Evolutionary conservation across 805 yeast species (phyloP).

Genomic region (Schwanniomyces sp.): DNA sequence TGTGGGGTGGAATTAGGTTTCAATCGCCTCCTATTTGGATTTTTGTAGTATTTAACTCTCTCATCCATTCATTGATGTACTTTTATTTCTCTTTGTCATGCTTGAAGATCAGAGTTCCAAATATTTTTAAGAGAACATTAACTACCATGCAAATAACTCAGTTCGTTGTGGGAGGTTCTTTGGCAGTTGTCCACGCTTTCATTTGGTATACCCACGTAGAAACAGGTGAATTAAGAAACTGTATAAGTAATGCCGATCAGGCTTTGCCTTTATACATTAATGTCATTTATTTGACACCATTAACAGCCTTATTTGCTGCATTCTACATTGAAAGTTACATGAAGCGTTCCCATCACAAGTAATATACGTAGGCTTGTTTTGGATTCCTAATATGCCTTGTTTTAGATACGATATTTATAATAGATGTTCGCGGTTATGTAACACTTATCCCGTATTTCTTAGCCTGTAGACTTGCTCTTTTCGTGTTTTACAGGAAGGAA

Average conservation of each 20-base stretch:
- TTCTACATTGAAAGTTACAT: conserved; percentile 62
- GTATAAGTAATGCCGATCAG: conserved; percentile 59
- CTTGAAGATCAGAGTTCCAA: conserved; percentile 58
- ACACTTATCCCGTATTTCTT: not conserved
- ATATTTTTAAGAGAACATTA: conserved; percentile 53
- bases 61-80: conserved; percentile 75
- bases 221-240: conserved; percentile 36
- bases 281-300: conserved; percentile 64
- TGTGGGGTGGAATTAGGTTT: conserved; percentile 77
- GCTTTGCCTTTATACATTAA: conserved; percentile 62
- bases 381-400: not conserved
- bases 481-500: not conserved
- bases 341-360: conserved; percentile 15
- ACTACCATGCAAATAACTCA: conserved; percentile 70
- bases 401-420: not conserved
- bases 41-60: conserved; percentile 76
- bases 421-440: conserved; percentile 1
- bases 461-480: not conserved
- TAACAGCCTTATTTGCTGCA: conserved; percentile 63
- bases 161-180: conserved; percentile 65
- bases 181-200: conserved; percentile 65
- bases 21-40: conserved; percentile 79
- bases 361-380: not conserved
- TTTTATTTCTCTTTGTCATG: conserved; percentile 64
- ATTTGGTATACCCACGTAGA: conserved; percentile 54